Conservation (phyloP, 352 stramenopile genomes). For the Phytophthora aleatoria region DNA sequence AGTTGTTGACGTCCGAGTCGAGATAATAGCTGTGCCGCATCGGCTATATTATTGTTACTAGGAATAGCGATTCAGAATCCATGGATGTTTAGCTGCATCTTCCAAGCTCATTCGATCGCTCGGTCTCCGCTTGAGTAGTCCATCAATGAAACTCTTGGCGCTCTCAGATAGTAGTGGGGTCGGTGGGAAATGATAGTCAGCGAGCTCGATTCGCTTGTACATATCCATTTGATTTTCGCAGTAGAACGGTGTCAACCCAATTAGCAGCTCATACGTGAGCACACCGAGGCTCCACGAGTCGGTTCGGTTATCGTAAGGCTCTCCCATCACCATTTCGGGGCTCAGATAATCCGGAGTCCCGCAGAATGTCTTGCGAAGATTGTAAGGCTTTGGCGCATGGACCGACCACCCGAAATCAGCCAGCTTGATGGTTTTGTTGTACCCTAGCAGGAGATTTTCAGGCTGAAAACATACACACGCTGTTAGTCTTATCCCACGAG, state of each 20-base stretch:
- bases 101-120: conserved; percentile 64
- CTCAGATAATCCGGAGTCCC: conserved; percentile 88
- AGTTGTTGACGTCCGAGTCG: neutral
- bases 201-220: conserved; percentile 74
- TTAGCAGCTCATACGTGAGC: conserved; percentile 81
- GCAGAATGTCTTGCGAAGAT: conserved; percentile 75
- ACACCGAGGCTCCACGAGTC: conserved; percentile 88
- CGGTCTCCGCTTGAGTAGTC: conserved; percentile 59
- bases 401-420: conserved; percentile 90
- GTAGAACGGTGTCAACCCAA: conserved; percentile 81
- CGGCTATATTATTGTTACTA: conserved; percentile 29
- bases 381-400: conserved; percentile 65
- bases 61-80: conserved; percentile 49
- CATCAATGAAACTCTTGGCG: conserved; percentile 69
- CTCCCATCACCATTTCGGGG: conserved; percentile 76
- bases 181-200: conserved; percentile 64
- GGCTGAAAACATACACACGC: conserved; percentile 41
- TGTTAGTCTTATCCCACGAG: conserved; percentile 4
- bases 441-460: conserved; percentile 83
- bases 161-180: conserved; percentile 50
- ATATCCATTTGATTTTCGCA: conserved; percentile 83
- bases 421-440: conserved; percentile 82
- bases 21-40: conserved; percentile 1
- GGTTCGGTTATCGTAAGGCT: conserved; percentile 67
- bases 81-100: conserved; percentile 60